These are phyloP conservation scores for Pulveroboletus sp. DNA, from an alignment of 768 basidiomycete genomes.

Conservation along the genomic window DNA sequence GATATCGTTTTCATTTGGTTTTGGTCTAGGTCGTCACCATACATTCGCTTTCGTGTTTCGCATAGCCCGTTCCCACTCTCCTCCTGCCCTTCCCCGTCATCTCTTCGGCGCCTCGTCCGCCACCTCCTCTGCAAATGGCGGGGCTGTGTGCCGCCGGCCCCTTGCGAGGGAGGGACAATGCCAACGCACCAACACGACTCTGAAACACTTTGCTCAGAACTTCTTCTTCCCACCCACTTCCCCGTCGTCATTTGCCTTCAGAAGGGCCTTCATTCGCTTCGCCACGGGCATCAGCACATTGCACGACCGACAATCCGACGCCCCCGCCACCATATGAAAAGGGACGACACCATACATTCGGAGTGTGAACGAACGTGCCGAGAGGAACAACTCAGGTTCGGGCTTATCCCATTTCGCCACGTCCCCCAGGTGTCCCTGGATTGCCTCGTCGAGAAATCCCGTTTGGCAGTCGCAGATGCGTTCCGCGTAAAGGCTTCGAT, in stretches of 20 bases:
- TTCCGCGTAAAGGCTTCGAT: slow-evolving; percentile 58
- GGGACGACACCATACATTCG: background rate
- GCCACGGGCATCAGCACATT: background rate
- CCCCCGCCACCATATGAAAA: slow-evolving; percentile 4
- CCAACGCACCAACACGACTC: slow-evolving; percentile 58
- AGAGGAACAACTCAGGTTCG: slow-evolving; percentile 77
- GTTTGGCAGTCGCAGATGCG: slow-evolving; percentile 48
- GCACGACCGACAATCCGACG: background rate
- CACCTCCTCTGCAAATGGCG: slow-evolving; percentile 52
- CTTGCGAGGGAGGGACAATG: slow-evolving; percentile 76
- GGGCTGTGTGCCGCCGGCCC: slow-evolving; percentile 66
- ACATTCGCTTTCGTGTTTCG: background rate
- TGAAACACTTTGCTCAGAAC: too few species aligned
- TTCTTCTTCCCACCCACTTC: slow-evolving; percentile 66
- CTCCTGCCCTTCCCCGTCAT: slow-evolving; percentile 11
- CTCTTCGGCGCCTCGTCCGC: slow-evolving; percentile 60
- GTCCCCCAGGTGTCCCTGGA: slow-evolving; percentile 64
- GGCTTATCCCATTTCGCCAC: slow-evolving; percentile 48
- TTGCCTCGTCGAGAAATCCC: slow-evolving; percentile 69
- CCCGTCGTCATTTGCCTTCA: slow-evolving; percentile 27
- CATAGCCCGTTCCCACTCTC: background rate
- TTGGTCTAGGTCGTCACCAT: background rate
- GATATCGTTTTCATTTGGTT: background rate
- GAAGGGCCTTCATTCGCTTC: slow-evolving; percentile 42
- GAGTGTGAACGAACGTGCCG: slow-evolving; percentile 43